A percentile compares a stretch with the other conserved stretches of the same genome.
Conservation (phyloP, 1,284 basidiomycete species). For the Singerocomus inundabilis region DNA sequence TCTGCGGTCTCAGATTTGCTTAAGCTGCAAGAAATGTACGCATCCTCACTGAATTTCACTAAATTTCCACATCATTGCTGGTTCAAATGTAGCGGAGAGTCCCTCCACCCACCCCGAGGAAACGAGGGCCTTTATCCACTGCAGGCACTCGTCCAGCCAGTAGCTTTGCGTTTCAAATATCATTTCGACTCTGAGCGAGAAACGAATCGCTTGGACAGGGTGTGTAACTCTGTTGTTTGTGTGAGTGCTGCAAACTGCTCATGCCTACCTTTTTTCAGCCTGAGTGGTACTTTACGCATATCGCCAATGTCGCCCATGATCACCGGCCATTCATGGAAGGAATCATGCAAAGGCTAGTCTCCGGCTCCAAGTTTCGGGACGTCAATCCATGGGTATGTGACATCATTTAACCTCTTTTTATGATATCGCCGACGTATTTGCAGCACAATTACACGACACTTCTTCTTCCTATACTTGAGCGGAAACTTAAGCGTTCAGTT, state of each 20-base stretch:
- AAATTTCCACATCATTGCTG: not conserved
- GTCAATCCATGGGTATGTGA: conserved; percentile 73
- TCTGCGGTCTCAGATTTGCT: conserved; percentile 71
- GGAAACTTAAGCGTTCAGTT: conserved; percentile 73
- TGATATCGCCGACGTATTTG: conserved; percentile 7
- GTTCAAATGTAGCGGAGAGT: conserved; percentile 49
- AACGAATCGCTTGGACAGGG: conserved; percentile 95
- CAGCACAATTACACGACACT: conserved; percentile 80
- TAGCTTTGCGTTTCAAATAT: conserved; percentile 89
- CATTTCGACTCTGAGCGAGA: conserved; percentile 88
- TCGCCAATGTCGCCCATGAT: conserved; percentile 81
- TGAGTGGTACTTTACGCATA: conserved; percentile 95
- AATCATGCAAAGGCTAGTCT: conserved; percentile 74
- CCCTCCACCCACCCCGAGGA: conserved; percentile 30
- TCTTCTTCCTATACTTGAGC: conserved; percentile 66
- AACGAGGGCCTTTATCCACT: conserved; percentile 72
- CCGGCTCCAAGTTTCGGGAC: conserved; percentile 56
- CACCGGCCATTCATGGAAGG: conserved; percentile 76
- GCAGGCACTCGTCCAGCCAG: conserved; percentile 81
- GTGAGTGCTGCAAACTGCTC: not conserved
- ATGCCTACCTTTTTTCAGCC: conserved; percentile 51
- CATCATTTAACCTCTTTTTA: not conserved
- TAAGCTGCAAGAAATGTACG: conserved; percentile 75
- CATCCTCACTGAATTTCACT: conserved; percentile 12
- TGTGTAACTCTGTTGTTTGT: conserved; percentile 26